Conservation (phyloP, 176 grass and related monocot genomes). For the Pharus latifolius region DNA sequence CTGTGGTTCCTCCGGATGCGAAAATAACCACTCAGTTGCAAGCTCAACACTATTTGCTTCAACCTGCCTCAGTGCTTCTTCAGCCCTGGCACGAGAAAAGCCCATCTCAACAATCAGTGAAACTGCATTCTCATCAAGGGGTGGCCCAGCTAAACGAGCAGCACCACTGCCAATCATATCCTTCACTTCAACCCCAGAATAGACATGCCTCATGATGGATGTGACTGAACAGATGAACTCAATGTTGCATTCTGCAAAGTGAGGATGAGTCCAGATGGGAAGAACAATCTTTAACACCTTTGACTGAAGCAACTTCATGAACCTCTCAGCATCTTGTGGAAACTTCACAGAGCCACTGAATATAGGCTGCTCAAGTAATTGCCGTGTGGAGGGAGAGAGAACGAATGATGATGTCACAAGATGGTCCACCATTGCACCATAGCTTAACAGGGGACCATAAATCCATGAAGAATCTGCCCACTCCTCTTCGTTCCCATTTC, state of each 20-base stretch:
- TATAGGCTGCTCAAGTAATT: constrained; percentile 95
- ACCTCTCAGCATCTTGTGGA: constrained; percentile 72
- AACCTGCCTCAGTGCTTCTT: constrained; percentile 92
- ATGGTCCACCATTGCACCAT: constrained; percentile 73
- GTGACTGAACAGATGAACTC: constrained; percentile 79
- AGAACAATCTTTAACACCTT: constrained; percentile 86
- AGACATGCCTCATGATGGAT: constrained; percentile 95
- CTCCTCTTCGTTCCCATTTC: constrained; percentile 45
- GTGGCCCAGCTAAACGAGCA: constrained; percentile 63
- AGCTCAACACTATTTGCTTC: constrained; percentile 92
- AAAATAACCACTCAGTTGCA: constrained; percentile 96
- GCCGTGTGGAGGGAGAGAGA: constrained; percentile 67
- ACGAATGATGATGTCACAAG: constrained; percentile 91
- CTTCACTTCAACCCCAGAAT: constrained; percentile 83
- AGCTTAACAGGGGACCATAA: constrained; percentile 81
- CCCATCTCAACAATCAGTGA: constrained; percentile 97
- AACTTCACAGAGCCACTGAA: constrained; percentile 50
- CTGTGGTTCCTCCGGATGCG: constrained; percentile 91
- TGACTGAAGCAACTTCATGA: constrained; percentile 89
- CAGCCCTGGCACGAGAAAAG: constrained; percentile 81
- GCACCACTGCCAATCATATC: constrained; percentile 29
- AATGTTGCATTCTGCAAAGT: constrained; percentile 76
- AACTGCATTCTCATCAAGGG: constrained; percentile 87
- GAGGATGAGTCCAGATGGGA: constrained; percentile 88
- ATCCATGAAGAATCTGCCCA: constrained; percentile 80